phyloP scores from a whole-genome alignment of 2,329 filamentous ascomycete genomes.

The Pleomassaria siparia region DNA sequence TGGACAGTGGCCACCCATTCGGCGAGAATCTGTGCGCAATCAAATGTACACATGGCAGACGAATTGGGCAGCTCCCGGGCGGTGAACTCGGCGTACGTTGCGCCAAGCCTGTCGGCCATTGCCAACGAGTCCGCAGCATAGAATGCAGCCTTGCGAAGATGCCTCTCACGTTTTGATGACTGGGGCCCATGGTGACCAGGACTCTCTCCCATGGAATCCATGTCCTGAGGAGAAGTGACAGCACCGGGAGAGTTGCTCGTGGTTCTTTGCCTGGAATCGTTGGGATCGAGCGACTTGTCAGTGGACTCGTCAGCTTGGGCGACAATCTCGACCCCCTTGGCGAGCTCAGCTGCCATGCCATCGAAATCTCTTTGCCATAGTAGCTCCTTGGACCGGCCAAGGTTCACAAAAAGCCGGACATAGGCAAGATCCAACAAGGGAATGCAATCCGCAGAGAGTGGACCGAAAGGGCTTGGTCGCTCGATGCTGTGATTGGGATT shows the following conservation, averaged over 20 bases:
- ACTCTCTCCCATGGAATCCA: constrained; percentile 26
- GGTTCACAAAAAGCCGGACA: constrained; percentile 86
- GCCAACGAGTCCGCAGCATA: constrained; percentile 90
- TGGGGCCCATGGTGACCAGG: constrained; percentile 42
- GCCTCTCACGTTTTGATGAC: constrained; percentile 76
- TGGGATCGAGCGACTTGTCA: constrained; percentile 37
- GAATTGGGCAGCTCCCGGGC: constrained; percentile 86
- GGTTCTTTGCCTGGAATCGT: constrained; percentile 26
- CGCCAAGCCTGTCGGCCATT: constrained; percentile 82
- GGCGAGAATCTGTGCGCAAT: constrained; percentile 89
- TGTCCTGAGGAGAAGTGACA: constrained; percentile 31
- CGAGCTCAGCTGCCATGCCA: constrained; percentile 84
- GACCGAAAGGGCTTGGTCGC: constrained; percentile 81
- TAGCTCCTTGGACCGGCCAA: constrained; percentile 88
- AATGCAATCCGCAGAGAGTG: constrained; percentile 86
- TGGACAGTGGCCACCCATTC: constrained; percentile 95
- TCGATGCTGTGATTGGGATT: constrained; percentile 84
- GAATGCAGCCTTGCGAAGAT: constrained; percentile 90
- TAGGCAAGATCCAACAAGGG: constrained; percentile 90
- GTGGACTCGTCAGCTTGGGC: constrained; percentile 70
- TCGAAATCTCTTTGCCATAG: constrained; percentile 96
- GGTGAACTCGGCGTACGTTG: constrained; percentile 81
- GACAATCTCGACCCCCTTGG: constrained; percentile 72
- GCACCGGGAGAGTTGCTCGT: constrained; percentile 19
- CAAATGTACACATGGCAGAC: constrained; percentile 87